Conservation (phyloP, 345 rosid species). For the Populus simonii region DNA sequence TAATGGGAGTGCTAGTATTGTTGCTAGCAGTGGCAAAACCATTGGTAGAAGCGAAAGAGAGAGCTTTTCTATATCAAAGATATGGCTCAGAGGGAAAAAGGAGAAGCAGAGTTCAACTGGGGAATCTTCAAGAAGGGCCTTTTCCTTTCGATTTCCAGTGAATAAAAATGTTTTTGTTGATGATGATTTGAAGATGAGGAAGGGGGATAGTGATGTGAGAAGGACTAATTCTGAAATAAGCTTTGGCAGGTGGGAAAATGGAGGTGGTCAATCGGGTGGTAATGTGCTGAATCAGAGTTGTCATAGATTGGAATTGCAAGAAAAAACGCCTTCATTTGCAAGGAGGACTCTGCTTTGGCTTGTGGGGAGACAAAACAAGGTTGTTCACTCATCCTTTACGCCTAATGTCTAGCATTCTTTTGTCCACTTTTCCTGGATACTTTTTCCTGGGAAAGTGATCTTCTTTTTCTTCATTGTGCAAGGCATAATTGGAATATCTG, state of each 20-base stretch:
- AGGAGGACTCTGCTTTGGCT: conserved; percentile 93
- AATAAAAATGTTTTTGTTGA: conserved; percentile 17
- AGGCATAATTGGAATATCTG: conserved; percentile 22
- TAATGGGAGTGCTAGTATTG: conserved; percentile 5
- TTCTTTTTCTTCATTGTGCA: conserved; percentile 11
- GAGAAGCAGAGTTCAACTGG: conserved; percentile 42
- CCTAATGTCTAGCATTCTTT: conserved; percentile 38
- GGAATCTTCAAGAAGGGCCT: conserved; percentile 56
- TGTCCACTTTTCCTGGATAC: neutral
- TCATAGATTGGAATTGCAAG: conserved; percentile 36
- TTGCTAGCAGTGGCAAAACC: conserved; percentile 21
- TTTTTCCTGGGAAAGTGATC: conserved; percentile 4
- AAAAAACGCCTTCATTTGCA: conserved; percentile 87
- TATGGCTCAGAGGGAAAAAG: conserved; percentile 75
- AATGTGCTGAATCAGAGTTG: conserved; percentile 51
- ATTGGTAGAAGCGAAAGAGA: conserved; percentile 44
- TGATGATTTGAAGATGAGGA: conserved; percentile 29
- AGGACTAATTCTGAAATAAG: conserved; percentile 41
- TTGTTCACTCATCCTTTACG: conserved; percentile 70
- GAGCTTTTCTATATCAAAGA: conserved; percentile 82
- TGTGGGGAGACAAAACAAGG: conserved; percentile 86
- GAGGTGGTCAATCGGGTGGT: conserved; percentile 30
- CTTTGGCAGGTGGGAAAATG: conserved; percentile 38
- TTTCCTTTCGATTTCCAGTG: conserved; percentile 55
- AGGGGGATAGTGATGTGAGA: conserved; percentile 14